phyloP scores from a whole-genome alignment of 2,329 filamentous ascomycete genomes.

The Mycosphaerella sp. region DNA sequence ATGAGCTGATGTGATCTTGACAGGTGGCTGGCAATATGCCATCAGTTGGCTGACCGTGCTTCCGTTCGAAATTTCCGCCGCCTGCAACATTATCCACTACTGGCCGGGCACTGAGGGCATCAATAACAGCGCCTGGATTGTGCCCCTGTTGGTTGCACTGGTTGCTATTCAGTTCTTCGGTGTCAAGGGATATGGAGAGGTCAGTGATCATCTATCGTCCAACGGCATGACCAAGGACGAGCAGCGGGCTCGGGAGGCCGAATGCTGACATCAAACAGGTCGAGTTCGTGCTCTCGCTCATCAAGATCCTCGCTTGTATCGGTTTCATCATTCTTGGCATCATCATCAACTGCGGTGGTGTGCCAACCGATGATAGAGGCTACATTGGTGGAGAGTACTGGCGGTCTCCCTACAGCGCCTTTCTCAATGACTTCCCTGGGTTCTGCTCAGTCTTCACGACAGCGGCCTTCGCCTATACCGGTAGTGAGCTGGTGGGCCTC shows the following conservation, averaged over 20 bases:
- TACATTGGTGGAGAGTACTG: constrained; percentile 29
- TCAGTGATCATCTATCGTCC: background rate
- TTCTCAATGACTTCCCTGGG: constrained; percentile 28
- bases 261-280: constrained; percentile 9
- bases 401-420: constrained; percentile 13
- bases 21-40: constrained; percentile 32
- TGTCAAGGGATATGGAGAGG: constrained; percentile 33
- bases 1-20: too few relatives aligned
- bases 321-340: constrained; percentile 62
- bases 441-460: constrained; percentile 31
- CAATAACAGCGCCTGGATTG: constrained; percentile 32
- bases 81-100: constrained; percentile 30
- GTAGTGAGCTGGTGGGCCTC: constrained; percentile 49
- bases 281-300: constrained; percentile 29
- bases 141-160: constrained; percentile 30
- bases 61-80: constrained; percentile 32
- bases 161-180: constrained; percentile 32
- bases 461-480: constrained; percentile 48
- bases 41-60: constrained; percentile 31
- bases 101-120: constrained; percentile 28
- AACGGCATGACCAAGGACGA: too few relatives aligned
- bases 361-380: constrained; percentile 31
- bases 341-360: constrained; percentile 39
- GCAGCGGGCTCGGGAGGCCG: too few relatives aligned
- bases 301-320: constrained; percentile 42